Evolutionary conservation across 2,329 filamentous ascomycete genomes (phyloP), one percentile per base, ranked within the genome.

Genomic region (Neonectria neomacrospora): DNA sequence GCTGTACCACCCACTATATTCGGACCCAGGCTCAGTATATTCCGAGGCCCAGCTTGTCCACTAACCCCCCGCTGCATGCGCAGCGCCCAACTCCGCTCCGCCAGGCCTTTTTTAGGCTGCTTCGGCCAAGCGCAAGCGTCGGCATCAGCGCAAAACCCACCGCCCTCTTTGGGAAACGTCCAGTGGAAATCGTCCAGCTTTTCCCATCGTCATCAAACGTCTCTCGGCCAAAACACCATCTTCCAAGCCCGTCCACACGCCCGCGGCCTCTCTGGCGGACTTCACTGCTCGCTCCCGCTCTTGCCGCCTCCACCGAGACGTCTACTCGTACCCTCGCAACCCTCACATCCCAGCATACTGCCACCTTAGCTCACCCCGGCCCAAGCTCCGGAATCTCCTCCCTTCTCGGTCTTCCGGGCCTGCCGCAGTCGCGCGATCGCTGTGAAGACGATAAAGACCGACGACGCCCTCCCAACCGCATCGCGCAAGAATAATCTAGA

Each of bases 121-220:
- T 58, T 30, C 50, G 66, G 58, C 61, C 54, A 63, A 62, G 58
- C 68, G 61, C 54, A 61, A 64, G 63, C 66, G 69, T 67, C 67
- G 65, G 67, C 65, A 60, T 60, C 58, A 52, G 63, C 63, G 68
- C 63, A 34, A 60, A 61, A 64, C 44, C 48, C 64, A 42, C 64
- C 66, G 41, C 56, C 69, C 69, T 66, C 67, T 66, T 67, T 71
- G 67, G 67, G 65, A 68, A 71, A 71, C 71, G 59, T 61, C 60
- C 59, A 54, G 55, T 58, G 52, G 59, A 59, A 64, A 58, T 32
- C 55, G 47, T 57, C 45, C 58, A 61, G 62, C 64, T 71, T 71
- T 71, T 69, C 68, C 63, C 69, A 68, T 66, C 68, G 63, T 65
- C 63, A 71, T 66, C 70, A 64, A 63, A 41, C 52, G 37, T 11